phyloP scores from a whole-genome alignment of 192 early-diverging fungal genomes.

The Gryganskiella cystojenkinii region DNA sequence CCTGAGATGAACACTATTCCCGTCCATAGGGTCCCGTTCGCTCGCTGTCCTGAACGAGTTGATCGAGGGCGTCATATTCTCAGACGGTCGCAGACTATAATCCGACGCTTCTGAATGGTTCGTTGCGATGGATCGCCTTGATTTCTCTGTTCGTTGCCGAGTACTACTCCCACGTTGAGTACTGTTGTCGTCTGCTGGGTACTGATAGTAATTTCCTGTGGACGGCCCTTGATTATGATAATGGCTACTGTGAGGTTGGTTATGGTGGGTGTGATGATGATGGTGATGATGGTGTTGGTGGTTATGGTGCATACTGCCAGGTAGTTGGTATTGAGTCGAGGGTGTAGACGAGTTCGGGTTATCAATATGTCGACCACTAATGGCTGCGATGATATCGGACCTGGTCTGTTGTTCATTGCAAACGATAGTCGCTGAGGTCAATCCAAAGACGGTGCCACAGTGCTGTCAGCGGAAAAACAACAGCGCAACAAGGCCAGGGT shows the following conservation, averaged over 20 bases:
- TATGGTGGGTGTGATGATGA: not conserved
- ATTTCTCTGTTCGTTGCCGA: conserved; percentile 23
- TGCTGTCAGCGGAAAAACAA: conserved; percentile 22
- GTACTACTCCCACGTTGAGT: conserved; percentile 20
- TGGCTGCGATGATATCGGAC: conserved; percentile 46
- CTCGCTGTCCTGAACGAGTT: conserved; percentile 28
- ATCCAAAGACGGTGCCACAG: conserved; percentile 56
- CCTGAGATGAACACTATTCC: no score
- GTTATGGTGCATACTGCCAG: not conserved
- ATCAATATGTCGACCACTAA: conserved; percentile 41
- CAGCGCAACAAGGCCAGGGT: not conserved
- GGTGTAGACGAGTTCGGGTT: conserved; percentile 22
- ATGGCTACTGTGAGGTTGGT: conserved; percentile 18
- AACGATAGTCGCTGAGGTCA: conserved; percentile 56
- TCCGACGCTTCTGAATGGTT: conserved; percentile 42
- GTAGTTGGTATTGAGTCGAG: conserved; percentile 24
- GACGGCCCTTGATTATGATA: not conserved
- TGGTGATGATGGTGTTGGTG: conserved; percentile 17
- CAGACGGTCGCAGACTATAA: conserved; percentile 15
- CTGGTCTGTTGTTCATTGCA: conserved; percentile 52
- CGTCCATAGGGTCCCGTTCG: conserved; percentile 15
- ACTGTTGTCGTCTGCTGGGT: conserved; percentile 35
- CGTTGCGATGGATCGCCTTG: conserved; percentile 27
- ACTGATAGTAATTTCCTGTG: conserved; percentile 42
- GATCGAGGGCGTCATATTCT: conserved; percentile 29